Evolutionary conservation across 805 yeast genomes (phyloP).

Genomic region (Myxozyma neotropica): DNA sequence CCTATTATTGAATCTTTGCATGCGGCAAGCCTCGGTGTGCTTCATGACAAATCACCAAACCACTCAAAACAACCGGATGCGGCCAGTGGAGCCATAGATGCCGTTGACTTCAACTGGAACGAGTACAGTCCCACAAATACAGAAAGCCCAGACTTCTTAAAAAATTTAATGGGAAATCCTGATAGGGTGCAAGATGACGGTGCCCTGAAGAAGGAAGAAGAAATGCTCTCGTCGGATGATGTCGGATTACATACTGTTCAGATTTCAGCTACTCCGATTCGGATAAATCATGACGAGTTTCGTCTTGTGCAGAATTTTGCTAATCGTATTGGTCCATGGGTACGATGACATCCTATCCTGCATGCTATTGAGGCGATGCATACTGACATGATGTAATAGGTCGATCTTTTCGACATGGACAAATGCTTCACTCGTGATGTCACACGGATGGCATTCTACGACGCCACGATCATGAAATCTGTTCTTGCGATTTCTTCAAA

Average conservation of each 20-base stretch:
- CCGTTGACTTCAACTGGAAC: no score
- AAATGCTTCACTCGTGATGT: conserved; percentile 10
- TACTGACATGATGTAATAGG: not conserved
- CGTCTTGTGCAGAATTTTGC: conserved; percentile 15
- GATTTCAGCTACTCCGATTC: not conserved
- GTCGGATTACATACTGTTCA: not conserved
- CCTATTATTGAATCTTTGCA: no score
- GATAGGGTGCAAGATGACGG: no score
- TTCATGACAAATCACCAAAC: no score
- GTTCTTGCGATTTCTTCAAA: conserved; percentile 25
- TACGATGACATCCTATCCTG: conserved; percentile 8
- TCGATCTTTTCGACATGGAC: conserved; percentile 20
- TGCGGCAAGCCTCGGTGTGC: no score
- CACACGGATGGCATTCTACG: conserved; percentile 18
- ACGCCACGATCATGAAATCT: conserved; percentile 16
- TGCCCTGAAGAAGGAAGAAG: no score
- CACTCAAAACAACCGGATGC: no score
- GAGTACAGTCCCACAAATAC: no score
- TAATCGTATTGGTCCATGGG: conserved; percentile 16
- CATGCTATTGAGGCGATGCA: not conserved
- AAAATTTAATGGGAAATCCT: no score
- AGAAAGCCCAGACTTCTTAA: no score
- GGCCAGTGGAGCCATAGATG: no score
- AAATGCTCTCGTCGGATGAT: not conserved
- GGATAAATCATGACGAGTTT: conserved; percentile 4